phyloP scores from a whole-genome alignment of 306 rosid genomes.

The Rosa rugosa region DNA sequence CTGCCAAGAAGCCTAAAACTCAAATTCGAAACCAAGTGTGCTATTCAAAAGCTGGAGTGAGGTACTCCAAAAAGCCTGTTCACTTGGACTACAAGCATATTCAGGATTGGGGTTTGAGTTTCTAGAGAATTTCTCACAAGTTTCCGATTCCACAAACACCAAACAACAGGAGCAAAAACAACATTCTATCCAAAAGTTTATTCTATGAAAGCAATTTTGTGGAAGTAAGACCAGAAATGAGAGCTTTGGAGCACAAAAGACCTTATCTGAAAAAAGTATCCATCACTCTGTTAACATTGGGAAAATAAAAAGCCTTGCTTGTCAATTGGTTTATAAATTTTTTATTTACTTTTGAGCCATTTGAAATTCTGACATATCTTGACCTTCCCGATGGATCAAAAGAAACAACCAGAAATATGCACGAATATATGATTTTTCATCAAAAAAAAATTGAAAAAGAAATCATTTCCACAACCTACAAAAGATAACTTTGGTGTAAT shows the following conservation, averaged over 20 bases:
- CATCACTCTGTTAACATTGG: constrained; percentile 8
- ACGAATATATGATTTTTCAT: neutral
- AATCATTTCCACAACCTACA: neutral
- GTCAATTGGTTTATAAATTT: neutral
- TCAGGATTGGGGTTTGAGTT: neutral
- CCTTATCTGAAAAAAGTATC: neutral
- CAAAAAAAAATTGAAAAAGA: neutral
- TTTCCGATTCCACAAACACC: neutral
- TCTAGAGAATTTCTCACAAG: neutral
- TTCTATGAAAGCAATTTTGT: neutral
- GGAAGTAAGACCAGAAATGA: neutral
- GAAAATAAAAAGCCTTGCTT: neutral
- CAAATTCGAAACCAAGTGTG: neutral
- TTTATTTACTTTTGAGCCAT: neutral
- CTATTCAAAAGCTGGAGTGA: neutral
- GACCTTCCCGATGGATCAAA: neutral
- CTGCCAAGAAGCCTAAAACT: neutral
- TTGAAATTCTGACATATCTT: neutral
- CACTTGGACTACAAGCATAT: neutral
- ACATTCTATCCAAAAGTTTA: neutral
- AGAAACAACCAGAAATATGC: neutral
- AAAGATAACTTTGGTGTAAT: neutral
- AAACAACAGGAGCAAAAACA: neutral
- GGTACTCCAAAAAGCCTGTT: neutral
- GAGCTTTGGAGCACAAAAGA: neutral